Evolutionary conservation across 2,329 filamentous ascomycete genomes (phyloP).

Genomic region (Monosporascus sp.): DNA sequence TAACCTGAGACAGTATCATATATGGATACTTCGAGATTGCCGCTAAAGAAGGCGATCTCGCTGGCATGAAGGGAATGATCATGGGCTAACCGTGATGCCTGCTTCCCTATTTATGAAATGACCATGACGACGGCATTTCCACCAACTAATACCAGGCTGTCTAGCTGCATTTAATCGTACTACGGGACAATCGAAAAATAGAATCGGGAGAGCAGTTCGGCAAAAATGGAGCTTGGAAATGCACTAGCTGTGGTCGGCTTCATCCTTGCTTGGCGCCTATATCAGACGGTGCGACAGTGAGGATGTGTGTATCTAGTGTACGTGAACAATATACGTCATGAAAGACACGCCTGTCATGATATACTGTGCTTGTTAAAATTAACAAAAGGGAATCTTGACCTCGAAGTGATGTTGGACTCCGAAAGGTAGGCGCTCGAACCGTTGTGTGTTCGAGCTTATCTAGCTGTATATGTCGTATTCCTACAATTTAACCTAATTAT

Average conservation of each 20-base stretch:
- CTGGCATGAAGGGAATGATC: slow-evolving; percentile 70
- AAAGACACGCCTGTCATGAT: background rate
- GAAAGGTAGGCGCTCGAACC: no score
- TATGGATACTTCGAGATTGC: slow-evolving; percentile 99
- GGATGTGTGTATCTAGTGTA: background rate
- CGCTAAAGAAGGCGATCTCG: slow-evolving; percentile 94
- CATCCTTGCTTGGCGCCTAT: background rate
- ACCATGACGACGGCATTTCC: background rate
- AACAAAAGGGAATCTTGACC: no score
- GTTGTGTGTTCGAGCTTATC: background rate
- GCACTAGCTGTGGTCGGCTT: background rate
- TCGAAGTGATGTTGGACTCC: no score
- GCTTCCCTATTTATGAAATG: background rate
- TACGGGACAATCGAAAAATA: background rate
- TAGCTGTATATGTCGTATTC: no score
- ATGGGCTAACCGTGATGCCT: slow-evolving; percentile 50
- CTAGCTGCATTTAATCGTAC: background rate
- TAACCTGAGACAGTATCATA: slow-evolving; percentile 68
- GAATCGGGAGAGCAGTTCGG: background rate
- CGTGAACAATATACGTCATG: background rate
- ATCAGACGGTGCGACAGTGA: background rate
- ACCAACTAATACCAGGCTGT: background rate
- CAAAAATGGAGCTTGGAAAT: background rate
- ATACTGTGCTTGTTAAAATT: background rate
- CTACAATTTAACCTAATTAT: no score